These are phyloP conservation scores for Termitomyces sp. DNA, from an alignment of 768 basidiomycete genomes.

Conservation along the genomic window DNA sequence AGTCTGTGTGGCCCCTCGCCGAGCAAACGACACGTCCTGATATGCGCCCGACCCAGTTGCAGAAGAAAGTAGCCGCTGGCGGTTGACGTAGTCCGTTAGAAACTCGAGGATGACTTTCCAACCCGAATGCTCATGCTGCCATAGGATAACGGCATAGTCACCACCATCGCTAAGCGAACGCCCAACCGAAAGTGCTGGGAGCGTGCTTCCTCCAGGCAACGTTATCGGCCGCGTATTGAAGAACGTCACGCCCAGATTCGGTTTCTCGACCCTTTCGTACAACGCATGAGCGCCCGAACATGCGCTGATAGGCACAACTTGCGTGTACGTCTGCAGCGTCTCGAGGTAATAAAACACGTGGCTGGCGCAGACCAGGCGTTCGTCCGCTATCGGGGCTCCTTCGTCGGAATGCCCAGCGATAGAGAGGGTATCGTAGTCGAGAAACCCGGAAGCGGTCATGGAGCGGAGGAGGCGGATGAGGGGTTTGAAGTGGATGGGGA, in stretches of 20 bases:
- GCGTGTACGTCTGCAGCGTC: slow-evolving; percentile 68
- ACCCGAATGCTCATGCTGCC: slow-evolving; percentile 80
- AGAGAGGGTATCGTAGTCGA: slow-evolving; percentile 67
- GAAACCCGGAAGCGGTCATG: slow-evolving; percentile 74
- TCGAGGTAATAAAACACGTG: slow-evolving; percentile 78
- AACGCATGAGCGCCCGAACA: slow-evolving; percentile 67
- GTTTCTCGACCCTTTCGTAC: slow-evolving; percentile 67
- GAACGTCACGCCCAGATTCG: slow-evolving; percentile 45
- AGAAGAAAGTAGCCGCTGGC: slow-evolving; percentile 40
- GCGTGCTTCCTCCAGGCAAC: slow-evolving; percentile 71
- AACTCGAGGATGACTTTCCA: slow-evolving; percentile 87
- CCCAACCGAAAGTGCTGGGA: slow-evolving; percentile 66
- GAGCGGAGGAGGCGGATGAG: slow-evolving; percentile 71
- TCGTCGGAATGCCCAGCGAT: slow-evolving; percentile 44
- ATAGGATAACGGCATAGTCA: slow-evolving; percentile 68
- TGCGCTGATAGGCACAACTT: slow-evolving; percentile 59
- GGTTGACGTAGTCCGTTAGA: slow-evolving; percentile 70
- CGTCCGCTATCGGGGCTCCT: slow-evolving; percentile 34
- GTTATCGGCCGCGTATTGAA: slow-evolving; percentile 62
- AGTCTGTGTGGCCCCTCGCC: slow-evolving; percentile 33
- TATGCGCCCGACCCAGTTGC: slow-evolving; percentile 27
- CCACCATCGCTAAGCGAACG: slow-evolving; percentile 71
- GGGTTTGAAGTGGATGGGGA: slow-evolving; percentile 73
- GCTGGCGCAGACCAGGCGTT: slow-evolving; percentile 56
- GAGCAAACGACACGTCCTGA: slow-evolving; percentile 52